Evolutionary conservation across 2,329 filamentous ascomycete genomes (phyloP).

Genomic region (Colletotrichum liaoningense): DNA sequence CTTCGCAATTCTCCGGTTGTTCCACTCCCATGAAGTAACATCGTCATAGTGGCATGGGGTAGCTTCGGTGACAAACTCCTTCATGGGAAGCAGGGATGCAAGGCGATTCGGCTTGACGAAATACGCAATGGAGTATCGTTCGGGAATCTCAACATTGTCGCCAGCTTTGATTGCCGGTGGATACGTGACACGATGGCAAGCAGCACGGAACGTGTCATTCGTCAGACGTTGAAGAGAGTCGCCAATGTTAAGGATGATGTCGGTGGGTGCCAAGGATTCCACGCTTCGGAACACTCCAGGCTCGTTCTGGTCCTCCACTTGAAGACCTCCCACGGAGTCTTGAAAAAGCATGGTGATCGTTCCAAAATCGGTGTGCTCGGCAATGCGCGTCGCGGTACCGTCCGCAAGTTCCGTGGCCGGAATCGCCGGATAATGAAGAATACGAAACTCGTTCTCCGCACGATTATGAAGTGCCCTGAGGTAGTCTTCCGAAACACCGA

Average conservation of each 20-base stretch:
- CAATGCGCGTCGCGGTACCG: constrained; percentile 38
- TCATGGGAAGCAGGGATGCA: constrained; percentile 42
- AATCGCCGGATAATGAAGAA: constrained; percentile 37
- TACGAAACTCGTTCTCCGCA: constrained; percentile 35
- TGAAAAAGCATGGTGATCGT: constrained; percentile 47
- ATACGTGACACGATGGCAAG: constrained; percentile 47
- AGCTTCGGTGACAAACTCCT: constrained; percentile 43
- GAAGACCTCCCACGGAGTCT: constrained; percentile 43
- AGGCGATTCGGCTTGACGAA: constrained; percentile 47
- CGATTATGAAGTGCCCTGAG: constrained; percentile 22
- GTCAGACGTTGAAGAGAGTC: constrained; percentile 53
- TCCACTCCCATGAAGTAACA: constrained; percentile 48
- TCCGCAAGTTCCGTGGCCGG: constrained; percentile 52
- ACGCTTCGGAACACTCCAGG: constrained; percentile 41
- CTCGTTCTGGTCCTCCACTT: constrained; percentile 43
- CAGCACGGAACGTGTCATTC: constrained; percentile 47
- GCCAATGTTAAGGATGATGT: constrained; percentile 53
- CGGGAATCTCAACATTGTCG: constrained; percentile 41
- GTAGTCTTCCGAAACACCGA: constrained; percentile 42
- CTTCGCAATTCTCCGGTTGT: constrained; percentile 40
- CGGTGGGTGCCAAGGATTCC: constrained; percentile 38
- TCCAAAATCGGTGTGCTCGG: constrained; percentile 48
- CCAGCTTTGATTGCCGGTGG: constrained; percentile 40
- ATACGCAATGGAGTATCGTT: constrained; percentile 41
- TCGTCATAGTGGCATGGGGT: constrained; percentile 43